A percentile compares a stretch with the other conserved stretches of the same genome.
Conservation (phyloP, 108 stramenopile genomes). For the Epithemia pelagica region DNA sequence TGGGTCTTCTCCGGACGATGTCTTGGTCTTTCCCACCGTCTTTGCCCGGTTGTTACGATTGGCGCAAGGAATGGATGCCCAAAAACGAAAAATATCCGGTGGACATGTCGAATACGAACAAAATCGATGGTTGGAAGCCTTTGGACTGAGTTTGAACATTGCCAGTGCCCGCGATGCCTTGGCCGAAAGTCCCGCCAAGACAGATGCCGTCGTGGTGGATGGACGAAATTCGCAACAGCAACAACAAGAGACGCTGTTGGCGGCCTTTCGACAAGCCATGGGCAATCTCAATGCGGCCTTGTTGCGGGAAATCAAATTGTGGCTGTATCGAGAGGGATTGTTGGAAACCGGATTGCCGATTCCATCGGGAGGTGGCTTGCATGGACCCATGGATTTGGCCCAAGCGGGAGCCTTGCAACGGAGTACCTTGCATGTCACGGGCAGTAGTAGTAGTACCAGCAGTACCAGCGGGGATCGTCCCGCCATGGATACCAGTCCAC, state of each 20-base stretch:
- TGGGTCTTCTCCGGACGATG: constrained; percentile 45
- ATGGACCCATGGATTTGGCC: constrained; percentile 38
- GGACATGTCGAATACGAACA: constrained; percentile 88
- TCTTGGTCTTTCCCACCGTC: constrained; percentile 60
- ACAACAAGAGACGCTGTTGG: no score
- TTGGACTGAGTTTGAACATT: constrained; percentile 78
- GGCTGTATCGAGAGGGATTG: constrained; percentile 79
- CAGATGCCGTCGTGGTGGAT: constrained; percentile 26
- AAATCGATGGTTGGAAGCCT: constrained; percentile 77
- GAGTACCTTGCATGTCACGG: constrained; percentile 77
- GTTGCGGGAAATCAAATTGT: constrained; percentile 77
- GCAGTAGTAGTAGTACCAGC: constrained; percentile 39
- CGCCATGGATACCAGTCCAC: constrained; percentile 18
- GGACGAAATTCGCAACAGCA: constrained; percentile 8
- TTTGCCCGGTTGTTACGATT: constrained; percentile 68
- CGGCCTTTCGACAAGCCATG: constrained; percentile 50
- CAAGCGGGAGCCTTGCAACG: constrained; percentile 73
- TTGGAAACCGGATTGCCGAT: constrained; percentile 56
- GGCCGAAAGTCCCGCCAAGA: constrained; percentile 62
- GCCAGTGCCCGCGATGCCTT: constrained; percentile 75
- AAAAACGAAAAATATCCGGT: constrained; percentile 76
- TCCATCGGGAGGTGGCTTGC: constrained; percentile 30
- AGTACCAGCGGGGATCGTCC: constrained; percentile 12
- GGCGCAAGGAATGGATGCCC: constrained; percentile 84
- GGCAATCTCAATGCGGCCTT: constrained; percentile 66